These are phyloP conservation scores for Gossypium trilobum DNA, from an alignment of 441 rosid species.

Conservation along the genomic window DNA sequence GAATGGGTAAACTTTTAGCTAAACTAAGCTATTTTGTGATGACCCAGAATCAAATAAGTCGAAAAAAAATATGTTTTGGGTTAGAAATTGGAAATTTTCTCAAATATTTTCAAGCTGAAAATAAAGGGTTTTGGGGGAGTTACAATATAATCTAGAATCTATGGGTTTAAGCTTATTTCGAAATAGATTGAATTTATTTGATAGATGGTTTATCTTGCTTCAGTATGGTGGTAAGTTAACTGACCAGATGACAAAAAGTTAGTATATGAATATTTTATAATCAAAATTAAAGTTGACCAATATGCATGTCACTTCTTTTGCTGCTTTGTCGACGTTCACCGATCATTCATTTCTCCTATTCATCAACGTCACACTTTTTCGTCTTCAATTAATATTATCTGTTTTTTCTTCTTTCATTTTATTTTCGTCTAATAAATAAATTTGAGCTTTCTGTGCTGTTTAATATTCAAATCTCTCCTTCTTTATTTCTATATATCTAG, in stretches of 20 bases:
- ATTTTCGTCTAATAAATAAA: neutral
- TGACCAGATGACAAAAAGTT: too few relatives aligned
- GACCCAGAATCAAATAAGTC: neutral
- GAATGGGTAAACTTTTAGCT: conserved; percentile 1
- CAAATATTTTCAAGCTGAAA: neutral
- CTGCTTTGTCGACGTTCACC: too few relatives aligned
- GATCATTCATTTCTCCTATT: too few relatives aligned
- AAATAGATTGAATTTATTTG: neutral
- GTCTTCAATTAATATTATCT: neutral
- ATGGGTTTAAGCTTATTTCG: neutral
- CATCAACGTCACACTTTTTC: neutral
- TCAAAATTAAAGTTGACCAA: too few relatives aligned
- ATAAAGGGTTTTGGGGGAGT: neutral
- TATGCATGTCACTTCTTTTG: too few relatives aligned
- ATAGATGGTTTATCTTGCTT: too few relatives aligned
- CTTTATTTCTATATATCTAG: neutral
- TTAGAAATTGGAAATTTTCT: too few relatives aligned
- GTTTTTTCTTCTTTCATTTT: neutral
- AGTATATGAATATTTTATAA: too few relatives aligned
- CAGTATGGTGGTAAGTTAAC: too few relatives aligned
- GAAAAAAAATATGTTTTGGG: neutral
- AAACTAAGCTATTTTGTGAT: neutral
- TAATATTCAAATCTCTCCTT: neutral
- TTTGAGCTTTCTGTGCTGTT: neutral
- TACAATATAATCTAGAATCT: neutral